Evolutionary conservation across 2,329 filamentous ascomycete genomes (phyloP).

Genomic region (Geoglossum cookeanum): DNA sequence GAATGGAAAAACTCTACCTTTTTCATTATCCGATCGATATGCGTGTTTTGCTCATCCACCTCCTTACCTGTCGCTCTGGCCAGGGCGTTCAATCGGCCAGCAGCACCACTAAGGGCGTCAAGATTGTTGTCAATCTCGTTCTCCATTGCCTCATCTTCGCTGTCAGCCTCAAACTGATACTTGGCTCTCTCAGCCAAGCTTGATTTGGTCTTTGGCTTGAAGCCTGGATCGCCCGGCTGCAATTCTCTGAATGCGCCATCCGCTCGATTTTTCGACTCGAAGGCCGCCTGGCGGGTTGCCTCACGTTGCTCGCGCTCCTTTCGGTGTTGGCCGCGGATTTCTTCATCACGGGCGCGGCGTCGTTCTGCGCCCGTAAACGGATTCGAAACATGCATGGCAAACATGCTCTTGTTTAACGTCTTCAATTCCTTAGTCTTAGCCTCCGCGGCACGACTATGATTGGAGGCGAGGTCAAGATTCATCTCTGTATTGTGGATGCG

Average conservation of each 20-base stretch:
- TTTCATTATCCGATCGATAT: conserved; percentile 55
- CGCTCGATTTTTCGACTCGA: conserved; percentile 32
- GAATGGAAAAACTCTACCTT: conserved; percentile 38
- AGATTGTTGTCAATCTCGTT: conserved; percentile 50
- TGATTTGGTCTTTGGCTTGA: conserved; percentile 28
- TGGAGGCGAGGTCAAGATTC: conserved; percentile 62
- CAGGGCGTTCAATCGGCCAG: conserved; percentile 51
- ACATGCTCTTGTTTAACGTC: conserved; percentile 77
- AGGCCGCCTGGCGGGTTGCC: conserved; percentile 34
- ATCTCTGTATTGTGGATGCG: conserved; percentile 64
- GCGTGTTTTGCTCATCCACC: conserved; percentile 56
- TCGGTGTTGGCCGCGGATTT: conserved; percentile 46
- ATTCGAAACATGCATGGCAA: conserved; percentile 60
- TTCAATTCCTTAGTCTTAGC: conserved; percentile 71
- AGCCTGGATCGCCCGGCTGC: conserved; percentile 34
- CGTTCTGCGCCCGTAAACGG: conserved; percentile 56
- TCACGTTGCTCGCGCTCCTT: conserved; percentile 36
- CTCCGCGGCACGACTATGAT: conserved; percentile 56
- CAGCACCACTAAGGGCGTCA: conserved; percentile 39
- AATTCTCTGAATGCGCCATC: conserved; percentile 48
- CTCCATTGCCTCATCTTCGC: conserved; percentile 48
- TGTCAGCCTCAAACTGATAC: conserved; percentile 63
- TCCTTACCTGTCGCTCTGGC: conserved; percentile 57
- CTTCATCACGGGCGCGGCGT: conserved; percentile 43
- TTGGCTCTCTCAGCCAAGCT: conserved; percentile 45